Evolutionary conservation across 2,329 filamentous ascomycete species (phyloP), one percentile per base, ranked within the genome.

Genomic region (Capronia epimyces): DNA sequence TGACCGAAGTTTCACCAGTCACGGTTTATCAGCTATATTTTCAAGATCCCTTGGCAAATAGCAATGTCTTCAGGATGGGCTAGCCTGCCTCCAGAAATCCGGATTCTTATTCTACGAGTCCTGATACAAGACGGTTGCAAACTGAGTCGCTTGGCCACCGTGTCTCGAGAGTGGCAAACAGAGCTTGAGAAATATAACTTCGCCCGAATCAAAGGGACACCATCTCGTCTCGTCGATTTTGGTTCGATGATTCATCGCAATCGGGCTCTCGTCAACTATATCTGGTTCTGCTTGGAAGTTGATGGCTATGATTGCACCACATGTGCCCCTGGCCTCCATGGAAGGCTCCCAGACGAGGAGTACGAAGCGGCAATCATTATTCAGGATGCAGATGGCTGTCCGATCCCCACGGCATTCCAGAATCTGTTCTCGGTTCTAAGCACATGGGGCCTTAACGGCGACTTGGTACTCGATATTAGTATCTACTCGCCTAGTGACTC

Each of bases 381-480:
- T 34, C 7, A 20, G 21, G 45, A 48, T 48, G 43, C 43, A 39
- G 43, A 18, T 46, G 43, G 43, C 43, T 46, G n/a, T 46, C 43
- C 43, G n/a, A 39, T 46, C 32, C 21, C 48, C 48, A 51, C 48
- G 36, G 65, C 62, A 50, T 64, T 69, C 48, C 46, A 63, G 55
- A 56, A 52, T 46, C 49, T 66, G 44, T 65, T 66, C 37, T 63
- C 53, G 20, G 53, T 44, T 53, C 62, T 66, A 47, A 62, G 61
- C 54, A 58, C 59, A 56, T 66, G 62, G 63, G 58, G 63, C n/a
- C 49, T 43, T 41, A 24, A 56, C 25, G 49, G 48, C 49, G 47
- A 64, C 25, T 59, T 66, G 50, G 53, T 42, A 20, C 64, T 66
- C 29, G 65, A 66, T 49, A 66, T 65, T 13, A 64, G 62, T 45